phyloP scores from a whole-genome alignment of 805 yeast species.

The Candida incommunis region DNA sequence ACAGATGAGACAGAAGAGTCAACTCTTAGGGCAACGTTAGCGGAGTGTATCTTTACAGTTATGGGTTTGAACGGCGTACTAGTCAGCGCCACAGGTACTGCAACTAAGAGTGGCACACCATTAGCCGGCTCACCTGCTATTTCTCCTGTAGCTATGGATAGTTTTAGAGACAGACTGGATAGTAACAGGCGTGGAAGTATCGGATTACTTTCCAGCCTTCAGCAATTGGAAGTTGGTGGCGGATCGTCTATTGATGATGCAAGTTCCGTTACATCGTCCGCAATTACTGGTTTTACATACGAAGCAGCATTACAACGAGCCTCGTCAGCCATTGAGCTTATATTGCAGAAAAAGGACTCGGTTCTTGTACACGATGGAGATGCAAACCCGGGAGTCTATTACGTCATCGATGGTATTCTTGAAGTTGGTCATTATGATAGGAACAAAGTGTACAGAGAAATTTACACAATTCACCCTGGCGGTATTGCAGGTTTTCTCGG shows the following conservation, averaged over 20 bases:
- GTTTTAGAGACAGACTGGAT: not conserved
- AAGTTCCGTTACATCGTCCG: not conserved
- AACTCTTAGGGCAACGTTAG: constrained; percentile 45
- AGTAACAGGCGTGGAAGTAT: not conserved
- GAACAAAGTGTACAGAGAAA: constrained; percentile 9
- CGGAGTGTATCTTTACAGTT: constrained; percentile 54
- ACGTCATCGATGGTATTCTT: constrained; percentile 64
- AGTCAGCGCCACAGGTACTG: constrained; percentile 2
- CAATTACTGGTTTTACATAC: constrained; percentile 1
- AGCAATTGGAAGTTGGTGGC: not conserved
- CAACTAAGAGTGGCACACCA: not conserved
- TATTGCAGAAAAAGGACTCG: constrained; percentile 37
- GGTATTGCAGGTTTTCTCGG: constrained; percentile 83
- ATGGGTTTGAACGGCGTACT: constrained; percentile 43
- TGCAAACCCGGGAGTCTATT: constrained; percentile 60
- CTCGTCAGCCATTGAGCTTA: constrained; percentile 33
- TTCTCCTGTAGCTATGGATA: not conserved
- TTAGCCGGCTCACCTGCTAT: not conserved
- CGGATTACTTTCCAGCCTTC: not conserved
- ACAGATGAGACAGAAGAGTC: constrained; percentile 58
- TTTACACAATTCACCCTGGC: constrained; percentile 56
- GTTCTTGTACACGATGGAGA: constrained; percentile 50
- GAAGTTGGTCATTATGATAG: constrained; percentile 41
- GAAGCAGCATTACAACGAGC: constrained; percentile 11
- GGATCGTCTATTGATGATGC: not conserved